Evolutionary conservation across 345 rosid genomes (phyloP), one percentile per base, ranked within the genome.

Genomic region (Ceriops decandra): DNA sequence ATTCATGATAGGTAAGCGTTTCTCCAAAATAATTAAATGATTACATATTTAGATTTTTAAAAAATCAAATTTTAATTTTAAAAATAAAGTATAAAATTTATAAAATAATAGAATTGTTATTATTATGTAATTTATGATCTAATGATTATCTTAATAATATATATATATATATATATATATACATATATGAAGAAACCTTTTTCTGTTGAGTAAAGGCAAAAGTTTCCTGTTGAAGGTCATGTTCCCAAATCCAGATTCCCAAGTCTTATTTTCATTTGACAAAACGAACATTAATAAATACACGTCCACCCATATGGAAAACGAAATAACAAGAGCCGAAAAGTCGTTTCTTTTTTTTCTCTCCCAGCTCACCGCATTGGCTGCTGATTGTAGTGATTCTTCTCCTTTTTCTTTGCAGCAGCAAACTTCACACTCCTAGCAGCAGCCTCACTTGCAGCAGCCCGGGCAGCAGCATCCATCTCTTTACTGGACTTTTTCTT

Each of bases 331-430:
- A 68, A 64, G 64, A 66, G 30, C 2, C 0, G 42, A 13, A 46
- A 7, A 52, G 22, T 51, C 51, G 16, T 3, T 15, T 0, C 24
- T 22, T 31, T 35, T 35, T 31, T 35, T 32, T 35, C 7, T 42
- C 36, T 35, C 61, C 74, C 46, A 26, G 64, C 67, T 85, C 76
- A 89, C 85, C 87, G 72, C 66, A 82, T 86, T 0, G 96, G 87
- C 79, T 88, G 96, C 78, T 87, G 93, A 76, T 87, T 90, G 77
- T 88, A 88, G 76, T 88, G 90, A 63, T 77, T 86, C 88, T 88
- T 90, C 85, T 88, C 98, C 75, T 88, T 90, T 74, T 92, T 92
- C 92, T 92, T 88, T 21, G 95, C 89, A 31, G 93, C 91, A 2
- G 88, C 89, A 66, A 90, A 85, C 85, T 68, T 88, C 21, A 89